A percentile compares a stretch with the other conserved stretches of the same genome.
These are phyloP conservation scores for Myriosclerotinia duriaeana DNA, from an alignment of 2,329 filamentous ascomycete species.

Conservation along the genomic window DNA sequence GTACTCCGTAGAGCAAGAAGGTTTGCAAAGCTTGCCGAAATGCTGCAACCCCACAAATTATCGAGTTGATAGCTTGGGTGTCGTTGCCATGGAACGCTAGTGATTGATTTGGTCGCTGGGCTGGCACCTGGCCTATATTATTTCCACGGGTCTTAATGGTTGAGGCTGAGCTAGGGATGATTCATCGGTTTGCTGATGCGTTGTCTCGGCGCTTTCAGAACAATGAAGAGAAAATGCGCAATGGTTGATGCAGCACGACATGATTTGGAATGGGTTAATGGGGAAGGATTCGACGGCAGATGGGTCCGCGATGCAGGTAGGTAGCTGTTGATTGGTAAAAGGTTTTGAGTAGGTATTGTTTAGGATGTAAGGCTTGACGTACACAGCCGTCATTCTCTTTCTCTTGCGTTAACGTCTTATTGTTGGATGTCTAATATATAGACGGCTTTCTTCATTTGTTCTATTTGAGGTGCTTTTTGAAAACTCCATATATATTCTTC, in stretches of 20 bases:
- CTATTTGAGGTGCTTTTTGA: not conserved
- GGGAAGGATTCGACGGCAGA: not conserved
- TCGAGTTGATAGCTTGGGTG: not conserved
- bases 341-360: not conserved
- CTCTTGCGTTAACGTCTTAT: not conserved
- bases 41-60: not conserved
- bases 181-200: constrained; percentile 16
- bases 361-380: not conserved
- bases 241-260: not conserved
- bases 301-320: not conserved
- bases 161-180: constrained; percentile 8
- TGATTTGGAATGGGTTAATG: constrained; percentile 6
- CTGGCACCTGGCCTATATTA: not conserved
- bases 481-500: not conserved
- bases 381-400: constrained; percentile 1
- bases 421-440: not conserved
- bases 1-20: not conserved
- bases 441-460: not conserved
- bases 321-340: not conserved
- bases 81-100: not conserved
- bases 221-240: not conserved
- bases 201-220: not conserved
- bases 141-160: not conserved
- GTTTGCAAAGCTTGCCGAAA: not conserved
- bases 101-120: not conserved